Percentiles rank a stretch among this genome's conserved stretches.
These are phyloP conservation scores for Teratosphaeria nubilosa DNA, from an alignment of 2,329 filamentous ascomycete species.

Conservation along the genomic window DNA sequence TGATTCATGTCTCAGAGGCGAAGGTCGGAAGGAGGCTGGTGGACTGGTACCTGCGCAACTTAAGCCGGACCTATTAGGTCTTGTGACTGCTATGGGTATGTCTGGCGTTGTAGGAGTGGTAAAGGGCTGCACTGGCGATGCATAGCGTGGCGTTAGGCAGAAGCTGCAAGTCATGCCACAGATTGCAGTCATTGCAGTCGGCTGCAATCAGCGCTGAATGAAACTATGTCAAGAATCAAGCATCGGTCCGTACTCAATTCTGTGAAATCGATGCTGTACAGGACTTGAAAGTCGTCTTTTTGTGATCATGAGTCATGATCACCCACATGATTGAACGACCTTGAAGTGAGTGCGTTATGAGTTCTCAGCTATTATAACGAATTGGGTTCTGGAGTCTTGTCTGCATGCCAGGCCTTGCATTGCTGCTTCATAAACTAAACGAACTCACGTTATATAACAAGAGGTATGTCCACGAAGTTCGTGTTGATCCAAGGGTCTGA, in stretches of 20 bases:
- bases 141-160: slow-evolving; percentile 2
- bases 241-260: background rate
- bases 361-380: too few relatives aligned
- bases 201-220: background rate
- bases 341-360: too few relatives aligned
- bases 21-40: slow-evolving; percentile 96
- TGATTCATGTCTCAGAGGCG: slow-evolving; percentile 97
- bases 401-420: too few relatives aligned
- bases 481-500: too few relatives aligned
- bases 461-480: too few relatives aligned
- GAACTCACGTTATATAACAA: too few relatives aligned
- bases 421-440: too few relatives aligned
- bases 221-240: background rate
- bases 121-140: background rate
- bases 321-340: too few relatives aligned
- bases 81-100: background rate
- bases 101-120: background rate
- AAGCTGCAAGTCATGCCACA: background rate
- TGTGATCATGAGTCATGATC: too few relatives aligned
- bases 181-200: background rate
- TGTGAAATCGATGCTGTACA: too few relatives aligned
- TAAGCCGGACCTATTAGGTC: slow-evolving; percentile 79
- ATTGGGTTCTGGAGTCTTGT: too few relatives aligned
- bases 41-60: slow-evolving; percentile 97
- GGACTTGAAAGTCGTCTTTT: too few relatives aligned